Percentiles rank a stretch among this genome's conserved stretches.
phyloP scores from a whole-genome alignment of 352 stramenopile genomes.

The Labyrinthula sp. region DNA sequence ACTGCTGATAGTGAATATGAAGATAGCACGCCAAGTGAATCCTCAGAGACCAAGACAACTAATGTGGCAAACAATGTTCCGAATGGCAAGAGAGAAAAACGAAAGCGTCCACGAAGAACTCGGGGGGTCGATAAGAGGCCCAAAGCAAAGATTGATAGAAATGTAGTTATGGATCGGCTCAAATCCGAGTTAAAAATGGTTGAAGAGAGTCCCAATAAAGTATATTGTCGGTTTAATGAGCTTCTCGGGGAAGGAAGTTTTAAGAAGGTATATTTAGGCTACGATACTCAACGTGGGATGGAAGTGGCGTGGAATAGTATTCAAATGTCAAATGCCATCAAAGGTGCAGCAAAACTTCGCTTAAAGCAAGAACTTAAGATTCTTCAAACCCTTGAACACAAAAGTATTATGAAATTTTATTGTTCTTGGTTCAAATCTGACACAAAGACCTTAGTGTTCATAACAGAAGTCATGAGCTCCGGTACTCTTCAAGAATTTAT shows the following conservation, averaged over 20 bases:
- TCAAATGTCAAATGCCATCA: conserved; percentile 76
- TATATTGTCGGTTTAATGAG: conserved; percentile 26
- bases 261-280: conserved; percentile 56
- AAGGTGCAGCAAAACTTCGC: conserved; percentile 65
- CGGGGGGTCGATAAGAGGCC: no score
- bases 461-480: conserved; percentile 93
- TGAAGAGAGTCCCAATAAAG: not conserved
- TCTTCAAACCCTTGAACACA: conserved; percentile 84
- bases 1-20: no score
- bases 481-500: conserved; percentile 58
- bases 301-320: conserved; percentile 98
- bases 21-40: no score
- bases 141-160: no score
- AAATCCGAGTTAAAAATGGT: no score
- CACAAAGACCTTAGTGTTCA: conserved; percentile 92
- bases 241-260: conserved; percentile 27
- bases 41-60: no score
- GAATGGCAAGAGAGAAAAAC: no score
- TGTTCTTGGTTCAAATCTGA: conserved; percentile 91
- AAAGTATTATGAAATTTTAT: conserved; percentile 98
- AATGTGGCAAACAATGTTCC: no score
- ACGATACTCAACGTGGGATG: conserved; percentile 93
- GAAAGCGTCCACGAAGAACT: no score
- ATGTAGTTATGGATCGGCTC: no score
- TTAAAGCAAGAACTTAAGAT: conserved; percentile 93